Evolutionary conservation across 495 filamentous ascomycete genomes (phyloP), one percentile per base, ranked within the genome.

Genomic region (Aspergillus panamensis): DNA sequence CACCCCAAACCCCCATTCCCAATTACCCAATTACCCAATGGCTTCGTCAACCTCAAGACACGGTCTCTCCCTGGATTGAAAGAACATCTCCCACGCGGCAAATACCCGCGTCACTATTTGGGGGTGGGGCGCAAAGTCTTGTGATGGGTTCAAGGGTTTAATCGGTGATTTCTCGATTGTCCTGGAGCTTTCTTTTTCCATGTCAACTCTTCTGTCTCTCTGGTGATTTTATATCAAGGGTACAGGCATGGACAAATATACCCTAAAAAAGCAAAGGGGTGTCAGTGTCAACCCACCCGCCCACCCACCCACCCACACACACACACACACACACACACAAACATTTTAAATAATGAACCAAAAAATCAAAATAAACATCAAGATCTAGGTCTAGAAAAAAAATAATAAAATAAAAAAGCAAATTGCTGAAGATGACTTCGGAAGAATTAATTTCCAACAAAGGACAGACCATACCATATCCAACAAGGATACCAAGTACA

Each of bases 141-240:
- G 16, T 45, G 42, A 45, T 9, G 42, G 42, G 42, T 45, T 45
- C 42, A 21, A 45, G 42, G 42, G 42, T 21, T 45, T 45, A 45
- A 45, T 45, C 42, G 42, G 42, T 45, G 42, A 45, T 19, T 20
- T 20, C 7, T n/a, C 10, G 35, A 39, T 39, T 13, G 35, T n/a
- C 35, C 14, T 39, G 35, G 6, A 8, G 35, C 35, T 39, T 39
- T 35, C 1, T 35, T 39, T 39, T n/a, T 6, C 8, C 25, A 25
- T 25, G 25, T 25, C 25, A 5, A 25, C 25, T 39, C 10, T n/a
- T 8, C 14, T 39, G 10, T 39, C 35, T 8, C 10, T 39, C 35
- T 39, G 20, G 42, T 13, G 5, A 6, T 13, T 5, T 12, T 40
- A 40, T 40, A 14, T 16, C 37, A 40, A 40, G 16, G 14, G 42